These are phyloP conservation scores for Flaveria sonorensis DNA, from an alignment of 129 eudicot species.

Conservation along the genomic window DNA sequence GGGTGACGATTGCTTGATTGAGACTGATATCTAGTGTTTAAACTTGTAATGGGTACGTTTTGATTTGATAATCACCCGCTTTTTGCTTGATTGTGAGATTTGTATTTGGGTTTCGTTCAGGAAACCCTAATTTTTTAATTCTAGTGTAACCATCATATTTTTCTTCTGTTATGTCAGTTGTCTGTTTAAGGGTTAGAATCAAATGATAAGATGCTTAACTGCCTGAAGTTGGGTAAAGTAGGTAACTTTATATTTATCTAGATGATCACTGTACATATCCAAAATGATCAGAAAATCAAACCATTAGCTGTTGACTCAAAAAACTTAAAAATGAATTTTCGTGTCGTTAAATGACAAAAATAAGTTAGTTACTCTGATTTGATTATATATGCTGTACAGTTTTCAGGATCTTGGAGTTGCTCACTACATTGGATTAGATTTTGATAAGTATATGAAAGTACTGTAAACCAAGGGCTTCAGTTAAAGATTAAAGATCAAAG, in stretches of 20 bases:
- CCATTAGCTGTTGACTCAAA: background rate
- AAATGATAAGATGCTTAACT: background rate
- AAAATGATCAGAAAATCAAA: conserved; percentile 1
- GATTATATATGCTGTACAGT: background rate
- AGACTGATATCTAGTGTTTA: no score
- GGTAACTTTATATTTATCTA: no score
- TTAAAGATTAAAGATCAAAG: conserved; percentile 17
- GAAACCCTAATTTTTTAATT: conserved; percentile 31
- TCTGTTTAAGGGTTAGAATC: background rate
- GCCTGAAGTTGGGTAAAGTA: no score
- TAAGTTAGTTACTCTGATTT: background rate
- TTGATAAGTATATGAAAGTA: conserved; percentile 17
- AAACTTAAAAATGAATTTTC: background rate
- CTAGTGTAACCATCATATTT: background rate
- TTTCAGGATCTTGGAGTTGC: conserved; percentile 40
- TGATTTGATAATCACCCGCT: conserved; percentile 2
- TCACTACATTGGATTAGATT: conserved; percentile 25
- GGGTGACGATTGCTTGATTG: no score
- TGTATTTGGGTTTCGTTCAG: conserved; percentile 8
- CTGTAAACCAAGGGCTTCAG: background rate
- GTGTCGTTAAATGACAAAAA: background rate
- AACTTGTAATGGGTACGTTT: conserved; percentile 18
- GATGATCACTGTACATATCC: background rate
- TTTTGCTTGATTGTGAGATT: conserved; percentile 11
- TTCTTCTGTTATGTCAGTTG: background rate